Conservation (phyloP, 2,329 filamentous ascomycete genomes). For the Pseudogymnoascus sp. region DNA sequence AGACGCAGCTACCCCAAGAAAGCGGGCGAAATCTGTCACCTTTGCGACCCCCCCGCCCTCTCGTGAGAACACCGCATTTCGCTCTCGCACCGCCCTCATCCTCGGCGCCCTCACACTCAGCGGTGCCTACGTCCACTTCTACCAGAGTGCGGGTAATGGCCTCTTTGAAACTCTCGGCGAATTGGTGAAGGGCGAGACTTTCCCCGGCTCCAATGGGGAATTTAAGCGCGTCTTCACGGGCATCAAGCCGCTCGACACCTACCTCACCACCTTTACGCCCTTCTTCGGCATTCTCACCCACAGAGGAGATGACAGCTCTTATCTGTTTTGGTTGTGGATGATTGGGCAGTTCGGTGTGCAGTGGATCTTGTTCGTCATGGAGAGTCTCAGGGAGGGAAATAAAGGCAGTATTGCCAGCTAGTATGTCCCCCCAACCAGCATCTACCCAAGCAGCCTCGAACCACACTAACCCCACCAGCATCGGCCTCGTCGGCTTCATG, state of each 20-base stretch:
- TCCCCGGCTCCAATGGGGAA: neutral
- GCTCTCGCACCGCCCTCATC: neutral
- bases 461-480: neutral
- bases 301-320: neutral
- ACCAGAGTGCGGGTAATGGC: neutral
- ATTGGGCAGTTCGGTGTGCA: neutral
- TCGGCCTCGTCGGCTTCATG: neutral
- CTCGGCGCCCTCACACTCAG: neutral
- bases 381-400: constrained; percentile 1
- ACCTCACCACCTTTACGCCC: neutral
- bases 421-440: neutral
- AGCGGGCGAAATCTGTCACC: constrained; percentile 1
- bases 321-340: constrained; percentile 9
- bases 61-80: constrained; percentile 1
- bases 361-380: neutral
- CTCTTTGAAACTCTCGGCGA: neutral
- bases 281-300: neutral
- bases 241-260: constrained; percentile 4
- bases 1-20: neutral
- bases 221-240: constrained; percentile 11
- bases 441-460: neutral
- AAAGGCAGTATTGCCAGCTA: neutral
- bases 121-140: neutral
- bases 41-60: neutral
- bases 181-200: neutral